Base-by-base conservation (phyloP, 495 filamentous ascomycete genomes). In the Tetracladium marchalianum region DNA sequence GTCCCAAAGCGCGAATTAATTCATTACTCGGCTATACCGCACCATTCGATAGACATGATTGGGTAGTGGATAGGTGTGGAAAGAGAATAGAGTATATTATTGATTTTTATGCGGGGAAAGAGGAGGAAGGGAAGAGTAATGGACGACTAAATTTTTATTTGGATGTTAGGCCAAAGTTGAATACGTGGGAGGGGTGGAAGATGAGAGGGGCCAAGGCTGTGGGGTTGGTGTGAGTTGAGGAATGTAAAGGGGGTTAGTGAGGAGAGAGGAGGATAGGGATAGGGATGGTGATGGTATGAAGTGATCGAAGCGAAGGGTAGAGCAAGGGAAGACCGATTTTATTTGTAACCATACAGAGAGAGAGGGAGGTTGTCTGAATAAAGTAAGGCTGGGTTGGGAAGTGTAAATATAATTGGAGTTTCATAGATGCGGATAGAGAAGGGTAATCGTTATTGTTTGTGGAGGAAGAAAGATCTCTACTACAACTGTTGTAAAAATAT, bases 41-140 rank as follows among this genome's bases (percentile, higher is more conserved):
- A 32, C 92, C 92, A 35, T 98, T 98, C 62, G 92, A 98, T 66
- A 74, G 92, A 41, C 92, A 98, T 59, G 92, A 98, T 65, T 97
- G 92, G 92, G 83, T 95, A 12, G 82, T 98, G 9, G 90, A 97
- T 63, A 70, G 92, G 47, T 96, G 92, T 53, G 90, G 89, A n/a
- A 82, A 78, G 53, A 73, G 72, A 54, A 66, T 98, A 35, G 92
- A 96, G 59, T 98, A 98, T 61, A 80, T 98, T 19, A 98, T 98
- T 64, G 92, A 98, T 66, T 98, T 97, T 61, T 98, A 98, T 62
- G 77, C 83, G 27, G 92, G 92, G 0, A 85, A 81, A 53, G 68
- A 75, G 40, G 64, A 68, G 22, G 59, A 57, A 33, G 63, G 48
- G 31, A 68, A 61, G 5, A 77, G 77, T 1, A 76, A 72, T 40